These are phyloP conservation scores for Echinosophora koreensis DNA, from an alignment of 306 rosid genomes.

Conservation along the genomic window DNA sequence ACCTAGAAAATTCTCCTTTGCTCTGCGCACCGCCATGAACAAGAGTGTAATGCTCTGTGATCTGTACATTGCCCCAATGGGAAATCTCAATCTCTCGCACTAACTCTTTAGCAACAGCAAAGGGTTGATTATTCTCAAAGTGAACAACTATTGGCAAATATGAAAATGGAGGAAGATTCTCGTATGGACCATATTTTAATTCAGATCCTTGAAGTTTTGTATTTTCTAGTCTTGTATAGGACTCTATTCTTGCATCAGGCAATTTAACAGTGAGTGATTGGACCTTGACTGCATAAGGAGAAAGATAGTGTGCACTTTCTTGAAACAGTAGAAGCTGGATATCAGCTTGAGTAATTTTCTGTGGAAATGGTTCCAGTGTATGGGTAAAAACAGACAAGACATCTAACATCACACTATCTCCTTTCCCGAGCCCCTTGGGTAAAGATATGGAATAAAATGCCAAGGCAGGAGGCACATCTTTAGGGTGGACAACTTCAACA, in stretches of 20 bases:
- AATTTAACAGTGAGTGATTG: constrained; percentile 80
- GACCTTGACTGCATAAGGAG: constrained; percentile 79
- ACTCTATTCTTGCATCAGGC: constrained; percentile 93
- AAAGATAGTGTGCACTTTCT: constrained; percentile 81
- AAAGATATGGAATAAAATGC: constrained; percentile 73
- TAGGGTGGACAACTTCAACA: constrained; percentile 60
- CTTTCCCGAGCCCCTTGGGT: constrained; percentile 78
- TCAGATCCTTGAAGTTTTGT: constrained; percentile 85
- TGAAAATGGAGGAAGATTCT: constrained; percentile 74
- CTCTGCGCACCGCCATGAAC: constrained; percentile 88
- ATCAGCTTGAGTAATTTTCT: constrained; percentile 88
- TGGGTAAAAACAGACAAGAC: constrained; percentile 79
- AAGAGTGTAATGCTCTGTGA: constrained; percentile 89
- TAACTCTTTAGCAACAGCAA: constrained; percentile 89
- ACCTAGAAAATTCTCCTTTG: constrained; percentile 99
- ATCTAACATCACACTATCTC: constrained; percentile 69
- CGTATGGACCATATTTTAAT: constrained; percentile 90
- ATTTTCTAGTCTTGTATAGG: constrained; percentile 75
- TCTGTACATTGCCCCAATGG: constrained; percentile 97
- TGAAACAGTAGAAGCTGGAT: constrained; percentile 83
- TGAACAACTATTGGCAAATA: constrained; percentile 79
- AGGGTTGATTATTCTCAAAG: constrained; percentile 87
- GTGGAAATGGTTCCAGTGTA: constrained; percentile 79
- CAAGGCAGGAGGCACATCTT: constrained; percentile 70
- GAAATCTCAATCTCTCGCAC: constrained; percentile 92